Evolutionary conservation across 148 eudicot species (phyloP), one percentile per base, ranked within the genome.

Genomic region (Rhododendron henanense): DNA sequence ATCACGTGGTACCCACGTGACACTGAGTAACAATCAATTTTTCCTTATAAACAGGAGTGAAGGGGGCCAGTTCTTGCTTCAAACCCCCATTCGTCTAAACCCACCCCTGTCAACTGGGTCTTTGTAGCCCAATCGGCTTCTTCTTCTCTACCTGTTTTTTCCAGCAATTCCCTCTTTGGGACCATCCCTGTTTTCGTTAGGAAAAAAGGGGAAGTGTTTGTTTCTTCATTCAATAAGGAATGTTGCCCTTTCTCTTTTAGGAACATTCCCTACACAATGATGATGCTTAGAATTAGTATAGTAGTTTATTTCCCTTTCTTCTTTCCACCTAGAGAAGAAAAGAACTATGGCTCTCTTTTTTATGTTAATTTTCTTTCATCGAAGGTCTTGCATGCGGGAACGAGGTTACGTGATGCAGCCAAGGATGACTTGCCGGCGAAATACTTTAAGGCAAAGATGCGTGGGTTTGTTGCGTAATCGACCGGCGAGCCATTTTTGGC

Each of bases 381-480:
- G 59, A 28, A 87, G 61, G 88, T 91, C 92, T 90, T 88, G 90
- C 93, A 91, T 91, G 93, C 53, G 92, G 87, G 81, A 84, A 90
- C 23, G 85, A 91, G 87, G 88, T 57, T 39, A 87, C 25, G 84
- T 75, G 81, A 19, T 91, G 89, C 78, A 91, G 93, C 93, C 93
- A 91, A 91, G 93, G 92, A 91, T 91, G 93, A 91, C 90, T 91
- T 91, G 93, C 93, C 93, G 92, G 88, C 83, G 57, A 63, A 23
- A 0, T 45, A 19, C 21, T 44, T 0, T 1, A 41, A 4, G 6
- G 25, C 2, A 8, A 6, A 77, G 6, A 41, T 1, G 3, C 2
- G 3, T 2, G 6, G 16, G 1, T 31, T 31, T 31, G 18, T 69
- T 31, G 5, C 31, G 8, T 4, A 41, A 16, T 37, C 83, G 55